These are phyloP conservation scores for Linnemannia zychae DNA, from an alignment of 192 early-diverging fungal species.

Conservation along the genomic window DNA sequence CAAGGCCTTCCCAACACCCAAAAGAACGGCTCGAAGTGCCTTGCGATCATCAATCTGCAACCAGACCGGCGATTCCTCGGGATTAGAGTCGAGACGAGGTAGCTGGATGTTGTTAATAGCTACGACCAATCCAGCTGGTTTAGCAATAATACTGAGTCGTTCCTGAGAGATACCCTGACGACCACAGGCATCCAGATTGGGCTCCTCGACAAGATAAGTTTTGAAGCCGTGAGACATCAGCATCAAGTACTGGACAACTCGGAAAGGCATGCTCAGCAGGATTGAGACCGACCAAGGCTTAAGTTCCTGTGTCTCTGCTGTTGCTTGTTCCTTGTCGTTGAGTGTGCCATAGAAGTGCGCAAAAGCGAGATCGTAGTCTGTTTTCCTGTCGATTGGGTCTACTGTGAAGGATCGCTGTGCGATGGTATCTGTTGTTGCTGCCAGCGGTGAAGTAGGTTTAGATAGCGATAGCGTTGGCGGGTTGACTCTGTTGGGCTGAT, in stretches of 20 bases:
- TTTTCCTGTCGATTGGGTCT: not conserved
- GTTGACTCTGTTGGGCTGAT: not conserved
- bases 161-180: not conserved
- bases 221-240: slow-evolving; percentile 19
- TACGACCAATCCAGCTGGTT: slow-evolving; percentile 10
- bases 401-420: not conserved
- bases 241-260: slow-evolving; percentile 20
- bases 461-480: not conserved
- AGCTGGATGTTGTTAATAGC: slow-evolving; percentile 1
- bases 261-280: slow-evolving; percentile 19
- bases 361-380: slow-evolving; percentile 19
- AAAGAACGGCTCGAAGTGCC: slow-evolving; percentile 14
- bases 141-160: not conserved
- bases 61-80: slow-evolving; percentile 17
- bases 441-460: not conserved
- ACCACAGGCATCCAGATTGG: slow-evolving; percentile 9
- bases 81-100: not conserved
- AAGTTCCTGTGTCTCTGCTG: not conserved
- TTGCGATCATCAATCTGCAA: slow-evolving; percentile 10
- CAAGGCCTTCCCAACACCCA: slow-evolving; percentile 15
- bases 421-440: not conserved
- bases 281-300: slow-evolving; percentile 1
- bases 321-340: not conserved
- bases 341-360: not conserved
- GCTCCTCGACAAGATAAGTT: slow-evolving; percentile 27